Evolutionary conservation across 805 yeast genomes (phyloP).

Genomic region (Nakazawaea ishiwadae): DNA sequence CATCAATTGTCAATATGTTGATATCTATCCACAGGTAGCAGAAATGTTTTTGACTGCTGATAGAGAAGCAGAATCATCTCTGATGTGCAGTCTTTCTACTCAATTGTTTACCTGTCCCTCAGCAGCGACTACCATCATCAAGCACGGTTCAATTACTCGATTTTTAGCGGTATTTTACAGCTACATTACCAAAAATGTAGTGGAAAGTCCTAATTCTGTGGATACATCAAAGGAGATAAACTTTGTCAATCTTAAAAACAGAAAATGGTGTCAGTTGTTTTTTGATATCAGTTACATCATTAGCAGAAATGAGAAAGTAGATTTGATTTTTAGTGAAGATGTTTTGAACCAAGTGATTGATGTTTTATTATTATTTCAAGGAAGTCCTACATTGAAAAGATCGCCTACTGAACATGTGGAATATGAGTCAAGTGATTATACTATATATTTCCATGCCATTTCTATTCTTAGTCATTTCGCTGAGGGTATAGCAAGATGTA

Average conservation of each 20-base stretch:
- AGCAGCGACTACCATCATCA: conserved; percentile 57
- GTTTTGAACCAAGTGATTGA: conserved; percentile 61
- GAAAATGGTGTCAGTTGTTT: conserved; percentile 75
- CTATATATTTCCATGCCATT: conserved; percentile 61
- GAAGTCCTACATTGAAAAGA: conserved; percentile 68
- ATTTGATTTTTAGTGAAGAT: conserved; percentile 36
- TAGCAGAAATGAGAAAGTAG: conserved; percentile 58
- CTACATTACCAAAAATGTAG: conserved; percentile 51
- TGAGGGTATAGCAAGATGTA: conserved; percentile 46
- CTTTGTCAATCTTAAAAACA: conserved; percentile 51
- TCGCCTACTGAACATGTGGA: conserved; percentile 83
- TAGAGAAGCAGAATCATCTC: conserved; percentile 82
- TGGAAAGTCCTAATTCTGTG: conserved; percentile 38
- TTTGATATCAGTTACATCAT: conserved; percentile 76
- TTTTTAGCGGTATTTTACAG: conserved; percentile 61
- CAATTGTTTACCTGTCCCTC: conserved; percentile 91
- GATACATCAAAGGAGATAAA: conserved; percentile 32
- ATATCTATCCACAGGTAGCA: conserved; percentile 70
- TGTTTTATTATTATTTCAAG: conserved; percentile 66
- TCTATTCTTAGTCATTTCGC: conserved; percentile 64
- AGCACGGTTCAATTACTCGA: conserved; percentile 60
- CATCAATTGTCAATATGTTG: conserved; percentile 78
- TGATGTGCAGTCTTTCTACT: conserved; percentile 68
- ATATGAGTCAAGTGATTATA: conserved; percentile 83
- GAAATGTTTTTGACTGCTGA: conserved; percentile 70